Percentiles rank a stretch among this genome's conserved stretches.
These are phyloP conservation scores for Fraxinus floribunda DNA, from an alignment of 305 asterid genomes.

Conservation along the genomic window DNA sequence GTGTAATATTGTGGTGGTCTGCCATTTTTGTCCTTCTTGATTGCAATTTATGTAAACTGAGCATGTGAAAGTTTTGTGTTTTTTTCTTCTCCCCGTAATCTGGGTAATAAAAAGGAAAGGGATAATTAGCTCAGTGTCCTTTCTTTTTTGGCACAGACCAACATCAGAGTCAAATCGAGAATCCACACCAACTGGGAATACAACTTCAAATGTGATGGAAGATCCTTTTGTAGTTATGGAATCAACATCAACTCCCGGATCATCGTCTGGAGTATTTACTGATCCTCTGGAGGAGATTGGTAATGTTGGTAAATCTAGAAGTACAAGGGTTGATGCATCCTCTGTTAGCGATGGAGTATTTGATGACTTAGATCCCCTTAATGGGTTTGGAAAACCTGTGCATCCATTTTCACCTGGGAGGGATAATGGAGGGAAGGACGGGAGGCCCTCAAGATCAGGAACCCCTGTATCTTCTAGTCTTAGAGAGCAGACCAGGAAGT, in stretches of 20 bases:
- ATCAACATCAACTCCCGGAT: conserved; percentile 49
- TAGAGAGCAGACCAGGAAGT: conserved; percentile 47
- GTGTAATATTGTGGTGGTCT: not conserved
- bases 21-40: not conserved
- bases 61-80: not conserved
- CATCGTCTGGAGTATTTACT: conserved; percentile 41
- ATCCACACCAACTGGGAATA: conserved; percentile 47
- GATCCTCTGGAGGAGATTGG: conserved; percentile 72
- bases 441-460: conserved; percentile 51
- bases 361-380: conserved; percentile 80
- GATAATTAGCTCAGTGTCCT: conserved; percentile 16
- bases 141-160: conserved; percentile 50
- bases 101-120: conserved; percentile 5
- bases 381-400: conserved; percentile 48
- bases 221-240: conserved; percentile 76
- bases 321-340: conserved; percentile 49
- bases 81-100: not conserved
- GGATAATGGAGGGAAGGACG: conserved; percentile 50
- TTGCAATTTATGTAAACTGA: not conserved
- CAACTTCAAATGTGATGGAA: conserved; percentile 40
- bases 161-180: conserved; percentile 62
- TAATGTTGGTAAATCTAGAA: conserved; percentile 53
- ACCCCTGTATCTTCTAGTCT: conserved; percentile 43
- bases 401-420: conserved; percentile 59
- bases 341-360: conserved; percentile 62